Conservation (phyloP, 2,329 filamentous ascomycete genomes). For the Hawksworthiomyces lignivorus region DNA sequence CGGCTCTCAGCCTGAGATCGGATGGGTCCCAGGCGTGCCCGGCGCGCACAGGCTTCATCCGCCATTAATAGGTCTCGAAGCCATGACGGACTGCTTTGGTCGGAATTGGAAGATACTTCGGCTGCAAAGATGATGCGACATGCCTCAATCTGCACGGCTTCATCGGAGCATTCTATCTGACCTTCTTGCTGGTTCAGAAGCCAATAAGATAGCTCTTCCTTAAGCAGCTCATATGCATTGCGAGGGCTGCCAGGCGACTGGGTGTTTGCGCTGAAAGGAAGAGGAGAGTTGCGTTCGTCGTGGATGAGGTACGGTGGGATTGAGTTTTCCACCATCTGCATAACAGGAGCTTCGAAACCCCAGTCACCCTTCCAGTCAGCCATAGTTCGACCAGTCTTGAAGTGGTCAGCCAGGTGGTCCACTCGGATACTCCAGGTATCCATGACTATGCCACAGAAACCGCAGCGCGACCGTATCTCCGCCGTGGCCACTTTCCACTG, state of each 20-base stretch:
- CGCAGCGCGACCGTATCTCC: slow-evolving; percentile 55
- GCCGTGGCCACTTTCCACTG: slow-evolving; percentile 53
- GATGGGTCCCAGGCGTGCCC: slow-evolving; percentile 41
- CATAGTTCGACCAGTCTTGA: slow-evolving; percentile 59
- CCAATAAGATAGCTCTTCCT: slow-evolving; percentile 49
- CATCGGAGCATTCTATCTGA: slow-evolving; percentile 37
- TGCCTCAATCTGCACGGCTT: slow-evolving; percentile 50
- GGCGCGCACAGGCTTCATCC: slow-evolving; percentile 32
- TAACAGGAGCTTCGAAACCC: slow-evolving; percentile 55
- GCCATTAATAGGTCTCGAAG: slow-evolving; percentile 52
- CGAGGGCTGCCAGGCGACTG: slow-evolving; percentile 38
- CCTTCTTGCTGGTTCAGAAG: slow-evolving; percentile 35
- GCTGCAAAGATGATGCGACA: slow-evolving; percentile 50
- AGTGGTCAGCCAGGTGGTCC: slow-evolving; percentile 60
- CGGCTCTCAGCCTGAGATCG: slow-evolving; percentile 38
- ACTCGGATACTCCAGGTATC: slow-evolving; percentile 53
- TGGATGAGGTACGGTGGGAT: slow-evolving; percentile 61
- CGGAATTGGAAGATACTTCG: slow-evolving; percentile 35
- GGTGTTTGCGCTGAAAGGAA: slow-evolving; percentile 43
- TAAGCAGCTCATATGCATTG: slow-evolving; percentile 55
- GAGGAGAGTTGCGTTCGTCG: slow-evolving; percentile 49
- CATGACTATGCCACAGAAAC: slow-evolving; percentile 57
- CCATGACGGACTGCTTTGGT: slow-evolving; percentile 38
- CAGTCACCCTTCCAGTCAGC: slow-evolving; percentile 63
- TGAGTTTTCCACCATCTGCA: slow-evolving; percentile 58